These are phyloP conservation scores for Didymella pinodella DNA, from an alignment of 2,329 filamentous ascomycete genomes.

Conservation along the genomic window DNA sequence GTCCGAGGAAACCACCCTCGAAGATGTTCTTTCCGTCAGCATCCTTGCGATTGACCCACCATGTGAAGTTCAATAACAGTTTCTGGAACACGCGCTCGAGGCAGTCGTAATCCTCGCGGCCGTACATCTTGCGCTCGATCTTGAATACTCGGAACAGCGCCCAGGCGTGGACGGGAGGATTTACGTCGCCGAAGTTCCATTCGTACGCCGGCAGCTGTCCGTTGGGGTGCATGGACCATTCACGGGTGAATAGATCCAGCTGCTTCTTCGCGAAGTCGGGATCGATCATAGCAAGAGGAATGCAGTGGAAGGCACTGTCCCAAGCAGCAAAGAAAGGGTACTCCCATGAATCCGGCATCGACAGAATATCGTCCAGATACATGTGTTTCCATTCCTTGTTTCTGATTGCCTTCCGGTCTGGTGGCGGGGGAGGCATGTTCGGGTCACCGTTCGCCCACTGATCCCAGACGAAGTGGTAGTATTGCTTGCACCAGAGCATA, in stretches of 20 bases:
- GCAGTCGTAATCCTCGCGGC: constrained; percentile 92
- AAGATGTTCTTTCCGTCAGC: constrained; percentile 95
- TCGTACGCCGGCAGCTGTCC: constrained; percentile 93
- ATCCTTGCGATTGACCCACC: constrained; percentile 99
- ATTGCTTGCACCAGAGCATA: constrained; percentile 99
- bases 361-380: constrained; percentile 92
- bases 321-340: constrained; percentile 98
- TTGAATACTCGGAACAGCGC: constrained; percentile 96
- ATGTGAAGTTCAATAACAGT: constrained; percentile 93
- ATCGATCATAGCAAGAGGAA: constrained; percentile 95
- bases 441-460: constrained; percentile 97
- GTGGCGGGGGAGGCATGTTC: constrained; percentile 83
- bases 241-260: constrained; percentile 90
- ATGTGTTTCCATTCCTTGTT: constrained; percentile 95
- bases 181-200: constrained; percentile 98
- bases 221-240: constrained; percentile 99
- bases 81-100: constrained; percentile 97
- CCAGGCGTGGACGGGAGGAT: constrained; percentile 96
- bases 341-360: constrained; percentile 98
- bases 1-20: constrained; percentile 91
- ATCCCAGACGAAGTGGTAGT: constrained; percentile 96
- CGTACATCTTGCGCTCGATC: constrained; percentile 97
- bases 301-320: constrained; percentile 97
- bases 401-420: constrained; percentile 78
- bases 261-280: constrained; percentile 99